Conservation (phyloP, 2,329 filamentous ascomycete species). For the Arthrinium phaeospermum region DNA sequence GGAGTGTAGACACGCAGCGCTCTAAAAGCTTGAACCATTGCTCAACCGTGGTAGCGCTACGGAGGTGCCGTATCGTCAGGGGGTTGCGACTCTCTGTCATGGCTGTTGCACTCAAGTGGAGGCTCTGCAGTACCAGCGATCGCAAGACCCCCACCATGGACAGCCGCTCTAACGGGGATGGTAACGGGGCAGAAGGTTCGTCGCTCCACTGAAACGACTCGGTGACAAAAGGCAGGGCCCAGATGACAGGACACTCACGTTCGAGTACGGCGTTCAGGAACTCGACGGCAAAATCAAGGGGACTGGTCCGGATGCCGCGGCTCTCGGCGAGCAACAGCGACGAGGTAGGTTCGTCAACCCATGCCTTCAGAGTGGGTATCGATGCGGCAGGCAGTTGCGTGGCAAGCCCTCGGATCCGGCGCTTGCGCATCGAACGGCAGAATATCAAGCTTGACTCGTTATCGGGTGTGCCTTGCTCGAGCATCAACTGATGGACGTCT, state of each 20-base stretch:
- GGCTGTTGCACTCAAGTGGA: not conserved
- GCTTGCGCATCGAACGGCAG: slow-evolving; percentile 24
- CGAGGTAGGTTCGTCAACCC: slow-evolving; percentile 19
- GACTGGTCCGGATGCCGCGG: slow-evolving; percentile 22
- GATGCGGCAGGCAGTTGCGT: slow-evolving; percentile 6
- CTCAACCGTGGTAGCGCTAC: not conserved
- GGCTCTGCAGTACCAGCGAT: slow-evolving; percentile 18
- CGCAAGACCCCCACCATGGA: slow-evolving; percentile 14
- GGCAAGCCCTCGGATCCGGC: slow-evolving; percentile 20
- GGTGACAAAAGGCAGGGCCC: slow-evolving; percentile 19
- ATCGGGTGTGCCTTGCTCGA: not conserved
- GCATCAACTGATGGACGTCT: slow-evolving; percentile 5
- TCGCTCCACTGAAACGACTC: not conserved
- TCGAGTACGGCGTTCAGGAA: slow-evolving; percentile 24
- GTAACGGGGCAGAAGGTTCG: no score
- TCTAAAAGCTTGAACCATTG: not conserved
- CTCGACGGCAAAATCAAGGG: slow-evolving; percentile 25
- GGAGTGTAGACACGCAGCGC: not conserved
- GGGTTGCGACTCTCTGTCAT: slow-evolving; percentile 18
- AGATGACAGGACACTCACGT: slow-evolving; percentile 17
- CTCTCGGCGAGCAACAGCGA: slow-evolving; percentile 26
- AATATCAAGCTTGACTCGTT: slow-evolving; percentile 20
- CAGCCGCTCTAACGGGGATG: not conserved
- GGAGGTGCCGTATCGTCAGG: not conserved
- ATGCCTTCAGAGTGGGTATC: slow-evolving; percentile 17